Conservation (phyloP, 257 asterid genomes). For the Capsicum baccatum region DNA sequence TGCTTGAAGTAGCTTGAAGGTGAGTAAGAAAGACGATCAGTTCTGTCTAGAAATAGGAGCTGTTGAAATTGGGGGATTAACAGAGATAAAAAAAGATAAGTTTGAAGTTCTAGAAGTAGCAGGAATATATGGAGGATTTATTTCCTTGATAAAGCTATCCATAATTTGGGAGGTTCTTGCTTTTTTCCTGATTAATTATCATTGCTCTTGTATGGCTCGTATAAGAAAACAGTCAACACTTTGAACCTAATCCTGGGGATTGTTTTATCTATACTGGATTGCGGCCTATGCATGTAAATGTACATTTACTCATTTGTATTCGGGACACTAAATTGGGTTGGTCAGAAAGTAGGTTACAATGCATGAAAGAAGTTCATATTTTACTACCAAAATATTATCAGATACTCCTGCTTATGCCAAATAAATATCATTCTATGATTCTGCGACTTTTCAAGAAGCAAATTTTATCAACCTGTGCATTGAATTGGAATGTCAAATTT, state of each 20-base stretch:
- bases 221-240: not conserved
- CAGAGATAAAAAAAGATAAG: not conserved
- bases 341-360: not conserved
- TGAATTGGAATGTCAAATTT: not conserved
- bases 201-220: not conserved
- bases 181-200: not conserved
- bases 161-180: not conserved
- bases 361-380: not conserved
- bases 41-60: not conserved
- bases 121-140: not conserved
- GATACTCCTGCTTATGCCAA: not conserved
- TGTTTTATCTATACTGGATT: not conserved
- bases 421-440: not conserved
- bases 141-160: not conserved
- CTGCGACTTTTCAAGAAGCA: not conserved
- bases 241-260: not conserved
- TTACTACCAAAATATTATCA: not conserved
- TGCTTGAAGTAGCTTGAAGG: not conserved
- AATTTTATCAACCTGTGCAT: not conserved
- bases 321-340: not conserved
- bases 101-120: slow-evolving; percentile 16
- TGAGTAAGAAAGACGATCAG: not conserved
- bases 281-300: not conserved
- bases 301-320: not conserved
- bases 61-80: not conserved